These are phyloP conservation scores for Ophiosphaerella korrae DNA, from an alignment of 2,329 filamentous ascomycete genomes.

Conservation along the genomic window DNA sequence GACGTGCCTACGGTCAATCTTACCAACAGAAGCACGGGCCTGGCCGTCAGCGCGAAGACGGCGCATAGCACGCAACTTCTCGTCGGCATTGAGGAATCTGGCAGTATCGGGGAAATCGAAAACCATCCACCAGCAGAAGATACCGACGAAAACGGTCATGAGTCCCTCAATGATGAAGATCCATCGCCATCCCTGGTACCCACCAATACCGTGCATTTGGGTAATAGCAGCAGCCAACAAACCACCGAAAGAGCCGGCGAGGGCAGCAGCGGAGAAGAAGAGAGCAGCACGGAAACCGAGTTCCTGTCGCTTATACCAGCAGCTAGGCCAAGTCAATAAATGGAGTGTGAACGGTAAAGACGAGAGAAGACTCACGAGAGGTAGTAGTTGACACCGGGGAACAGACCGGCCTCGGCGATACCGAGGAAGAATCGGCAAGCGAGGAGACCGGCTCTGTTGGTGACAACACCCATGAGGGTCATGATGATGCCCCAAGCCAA, in stretches of 20 bases:
- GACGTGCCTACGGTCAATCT: conserved; percentile 44
- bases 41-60: conserved; percentile 72
- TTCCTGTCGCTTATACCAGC: conserved; percentile 62
- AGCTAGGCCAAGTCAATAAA: conserved; percentile 34
- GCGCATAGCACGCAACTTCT: conserved; percentile 62
- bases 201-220: conserved; percentile 64
- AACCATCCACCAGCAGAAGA: conserved; percentile 61
- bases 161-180: conserved; percentile 44
- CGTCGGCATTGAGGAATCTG: conserved; percentile 58
- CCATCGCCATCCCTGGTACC: conserved; percentile 35
- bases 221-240: conserved; percentile 63
- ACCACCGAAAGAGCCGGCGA: conserved; percentile 66
- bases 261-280: conserved; percentile 63
- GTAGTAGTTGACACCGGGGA: conserved; percentile 57
- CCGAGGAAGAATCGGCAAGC: conserved; percentile 46
- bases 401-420: conserved; percentile 46
- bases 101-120: conserved; percentile 68
- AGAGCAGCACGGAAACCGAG: conserved; percentile 60
- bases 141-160: conserved; percentile 43
- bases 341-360: background rate
- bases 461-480: conserved; percentile 56
- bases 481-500: conserved; percentile 54
- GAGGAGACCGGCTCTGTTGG: conserved; percentile 45
- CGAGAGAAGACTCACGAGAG: conserved; percentile 55
- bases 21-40: conserved; percentile 63